These are phyloP conservation scores for Prunus dulcis DNA, from an alignment of 306 rosid species.

Conservation along the genomic window DNA sequence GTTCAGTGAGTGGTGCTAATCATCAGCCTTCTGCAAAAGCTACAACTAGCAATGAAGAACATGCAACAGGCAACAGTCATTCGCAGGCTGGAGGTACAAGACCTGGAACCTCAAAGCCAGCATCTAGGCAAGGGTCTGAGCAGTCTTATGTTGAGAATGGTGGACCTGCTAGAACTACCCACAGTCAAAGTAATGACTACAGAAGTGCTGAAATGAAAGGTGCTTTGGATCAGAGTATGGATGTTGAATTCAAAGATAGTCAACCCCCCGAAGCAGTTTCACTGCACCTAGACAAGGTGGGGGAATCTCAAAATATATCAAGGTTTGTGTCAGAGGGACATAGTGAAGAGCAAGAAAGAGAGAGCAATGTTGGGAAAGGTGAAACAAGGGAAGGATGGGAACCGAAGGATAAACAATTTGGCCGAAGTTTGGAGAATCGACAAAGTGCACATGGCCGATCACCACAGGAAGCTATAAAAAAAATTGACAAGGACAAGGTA, in stretches of 20 bases:
- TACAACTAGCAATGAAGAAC: slow-evolving; percentile 60
- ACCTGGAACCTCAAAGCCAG: slow-evolving; percentile 52
- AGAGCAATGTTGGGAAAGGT: slow-evolving; percentile 41
- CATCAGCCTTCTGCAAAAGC: slow-evolving; percentile 42
- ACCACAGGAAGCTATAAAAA: slow-evolving; percentile 79
- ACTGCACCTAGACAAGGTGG: slow-evolving; percentile 40
- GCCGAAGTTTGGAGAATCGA: slow-evolving; percentile 51
- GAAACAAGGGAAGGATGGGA: slow-evolving; percentile 59
- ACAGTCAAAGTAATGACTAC: slow-evolving; percentile 54
- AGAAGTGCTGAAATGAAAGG: slow-evolving; percentile 53
- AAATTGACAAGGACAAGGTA: slow-evolving; percentile 78
- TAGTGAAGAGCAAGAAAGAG: slow-evolving; percentile 55
- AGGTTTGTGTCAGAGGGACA: slow-evolving; percentile 43
- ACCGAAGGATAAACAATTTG: slow-evolving; percentile 52
- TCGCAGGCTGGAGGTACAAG: slow-evolving; percentile 59
- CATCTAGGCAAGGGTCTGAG: slow-evolving; percentile 50
- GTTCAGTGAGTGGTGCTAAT: slow-evolving; percentile 50
- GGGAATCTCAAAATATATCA: slow-evolving; percentile 40
- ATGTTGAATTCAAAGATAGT: slow-evolving; percentile 48
- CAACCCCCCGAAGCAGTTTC: slow-evolving; percentile 37
- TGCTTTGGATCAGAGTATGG: slow-evolving; percentile 45
- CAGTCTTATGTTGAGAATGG: slow-evolving; percentile 43
- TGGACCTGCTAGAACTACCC: slow-evolving; percentile 42
- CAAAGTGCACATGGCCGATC: slow-evolving; percentile 53
- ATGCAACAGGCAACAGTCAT: slow-evolving; percentile 44